phyloP scores from a whole-genome alignment of 306 rosid species.

The Lathyrus sativus region DNA sequence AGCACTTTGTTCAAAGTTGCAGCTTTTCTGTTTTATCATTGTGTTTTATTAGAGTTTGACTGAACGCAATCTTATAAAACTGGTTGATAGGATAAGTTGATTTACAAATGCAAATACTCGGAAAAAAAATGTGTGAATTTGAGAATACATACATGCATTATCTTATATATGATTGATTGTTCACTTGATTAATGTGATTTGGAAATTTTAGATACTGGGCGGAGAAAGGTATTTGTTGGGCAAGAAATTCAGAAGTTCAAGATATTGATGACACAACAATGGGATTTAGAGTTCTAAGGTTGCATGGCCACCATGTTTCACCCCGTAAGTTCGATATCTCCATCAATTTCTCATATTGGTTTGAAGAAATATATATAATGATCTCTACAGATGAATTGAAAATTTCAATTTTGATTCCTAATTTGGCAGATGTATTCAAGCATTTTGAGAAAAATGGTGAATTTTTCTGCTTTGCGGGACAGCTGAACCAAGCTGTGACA shows the following conservation, averaged over 20 bases:
- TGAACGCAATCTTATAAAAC: no score
- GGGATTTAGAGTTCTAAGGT: constrained; percentile 77
- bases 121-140: background rate
- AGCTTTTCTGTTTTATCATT: no score
- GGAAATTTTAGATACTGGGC: constrained; percentile 61
- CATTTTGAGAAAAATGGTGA: no score
- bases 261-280: constrained; percentile 89
- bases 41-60: no score
- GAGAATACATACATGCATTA: background rate
- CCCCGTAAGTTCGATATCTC: constrained; percentile 48
- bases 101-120: background rate
- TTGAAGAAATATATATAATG: no score
- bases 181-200: constrained; percentile 8
- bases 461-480: no score
- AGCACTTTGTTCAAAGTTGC: no score
- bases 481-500: no score
- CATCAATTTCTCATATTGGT: background rate
- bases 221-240: constrained; percentile 84
- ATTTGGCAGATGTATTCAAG: no score
- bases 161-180: background rate
- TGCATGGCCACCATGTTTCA: constrained; percentile 61
- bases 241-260: constrained; percentile 67
- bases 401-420: no score
- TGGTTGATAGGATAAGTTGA: background rate
- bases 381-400: no score